Conservation (phyloP, 768 basidiomycete species). For the Phaeolepiota aurea region DNA sequence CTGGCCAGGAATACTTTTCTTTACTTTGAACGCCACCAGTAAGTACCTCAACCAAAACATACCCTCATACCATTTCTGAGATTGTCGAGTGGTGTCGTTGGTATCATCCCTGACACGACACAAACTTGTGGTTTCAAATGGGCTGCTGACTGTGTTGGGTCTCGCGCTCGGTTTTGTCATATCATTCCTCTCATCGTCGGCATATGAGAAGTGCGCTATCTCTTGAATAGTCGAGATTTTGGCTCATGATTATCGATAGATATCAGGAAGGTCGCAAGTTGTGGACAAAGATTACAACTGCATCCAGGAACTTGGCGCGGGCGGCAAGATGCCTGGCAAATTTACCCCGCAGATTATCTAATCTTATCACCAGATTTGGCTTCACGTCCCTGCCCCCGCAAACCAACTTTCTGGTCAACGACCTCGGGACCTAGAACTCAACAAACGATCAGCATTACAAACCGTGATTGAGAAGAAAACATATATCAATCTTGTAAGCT, state of each 20-base stretch:
- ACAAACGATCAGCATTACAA: slow-evolving; percentile 22
- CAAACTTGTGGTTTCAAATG: slow-evolving; percentile 34
- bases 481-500: slow-evolving; percentile 47
- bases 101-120: slow-evolving; percentile 34
- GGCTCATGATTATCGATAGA: slow-evolving; percentile 15
- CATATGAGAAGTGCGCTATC: slow-evolving; percentile 41
- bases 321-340: slow-evolving; percentile 29
- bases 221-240: neutral
- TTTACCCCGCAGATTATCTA: neutral
- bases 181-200: slow-evolving; percentile 53
- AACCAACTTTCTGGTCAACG: slow-evolving; percentile 11
- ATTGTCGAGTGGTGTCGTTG: slow-evolving; percentile 38
- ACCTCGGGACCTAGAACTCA: no score
- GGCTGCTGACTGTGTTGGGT: slow-evolving; percentile 49
- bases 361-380: slow-evolving; percentile 31
- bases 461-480: slow-evolving; percentile 60
- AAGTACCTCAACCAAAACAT: slow-evolving; percentile 4
- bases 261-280: slow-evolving; percentile 54
- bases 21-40: slow-evolving; percentile 42
- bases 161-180: slow-evolving; percentile 53
- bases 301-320: slow-evolving; percentile 44
- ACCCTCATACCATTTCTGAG: neutral
- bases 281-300: slow-evolving; percentile 47
- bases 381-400: slow-evolving; percentile 36
- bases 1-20: slow-evolving; percentile 46